Percentiles rank a stretch among this genome's conserved stretches.
These are phyloP conservation scores for Cryptosporidium muris DNA, from an alignment of 169 alveolate species.

Conservation along the genomic window DNA sequence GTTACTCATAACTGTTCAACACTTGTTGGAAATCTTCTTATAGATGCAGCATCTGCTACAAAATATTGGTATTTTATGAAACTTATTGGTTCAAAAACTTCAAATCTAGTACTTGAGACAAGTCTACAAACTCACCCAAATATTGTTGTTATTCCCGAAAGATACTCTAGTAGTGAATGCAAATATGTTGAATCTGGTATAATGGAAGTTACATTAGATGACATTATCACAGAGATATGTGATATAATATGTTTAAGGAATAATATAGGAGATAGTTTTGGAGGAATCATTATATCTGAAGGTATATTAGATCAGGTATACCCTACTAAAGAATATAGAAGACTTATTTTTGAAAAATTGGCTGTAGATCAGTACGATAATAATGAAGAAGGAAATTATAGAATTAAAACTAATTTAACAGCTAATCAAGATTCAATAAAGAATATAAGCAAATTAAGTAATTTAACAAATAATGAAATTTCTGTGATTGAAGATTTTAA, in stretches of 20 bases:
- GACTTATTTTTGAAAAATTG: slow-evolving; percentile 78
- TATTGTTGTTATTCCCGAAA: slow-evolving; percentile 83
- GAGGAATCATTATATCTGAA: slow-evolving; percentile 96
- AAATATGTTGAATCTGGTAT: slow-evolving; percentile 75
- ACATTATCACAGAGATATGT: slow-evolving; percentile 93
- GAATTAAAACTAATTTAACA: not conserved
- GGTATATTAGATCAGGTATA: slow-evolving; percentile 94
- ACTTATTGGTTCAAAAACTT: slow-evolving; percentile 87
- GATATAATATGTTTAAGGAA: slow-evolving; percentile 93
- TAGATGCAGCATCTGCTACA: slow-evolving; percentile 87
- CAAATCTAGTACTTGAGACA: slow-evolving; percentile 84
- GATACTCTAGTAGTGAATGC: slow-evolving; percentile 52
- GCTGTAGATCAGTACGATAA: slow-evolving; percentile 41
- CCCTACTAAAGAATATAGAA: slow-evolving; percentile 87
- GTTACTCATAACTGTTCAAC: slow-evolving; percentile 84
- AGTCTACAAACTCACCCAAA: slow-evolving; percentile 87
- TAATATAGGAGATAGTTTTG: slow-evolving; percentile 91
- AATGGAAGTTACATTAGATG: slow-evolving; percentile 90
- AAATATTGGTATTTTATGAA: slow-evolving; percentile 88
- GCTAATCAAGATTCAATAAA: not conserved
- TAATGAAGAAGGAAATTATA: not conserved
- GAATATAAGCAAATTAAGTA: not conserved
- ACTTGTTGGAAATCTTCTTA: slow-evolving; percentile 85
- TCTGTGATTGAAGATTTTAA: slow-evolving; percentile 35
- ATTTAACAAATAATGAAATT: slow-evolving; percentile 16